These are phyloP conservation scores for Zangia roseola DNA, from an alignment of 768 basidiomycete genomes.

Conservation along the genomic window DNA sequence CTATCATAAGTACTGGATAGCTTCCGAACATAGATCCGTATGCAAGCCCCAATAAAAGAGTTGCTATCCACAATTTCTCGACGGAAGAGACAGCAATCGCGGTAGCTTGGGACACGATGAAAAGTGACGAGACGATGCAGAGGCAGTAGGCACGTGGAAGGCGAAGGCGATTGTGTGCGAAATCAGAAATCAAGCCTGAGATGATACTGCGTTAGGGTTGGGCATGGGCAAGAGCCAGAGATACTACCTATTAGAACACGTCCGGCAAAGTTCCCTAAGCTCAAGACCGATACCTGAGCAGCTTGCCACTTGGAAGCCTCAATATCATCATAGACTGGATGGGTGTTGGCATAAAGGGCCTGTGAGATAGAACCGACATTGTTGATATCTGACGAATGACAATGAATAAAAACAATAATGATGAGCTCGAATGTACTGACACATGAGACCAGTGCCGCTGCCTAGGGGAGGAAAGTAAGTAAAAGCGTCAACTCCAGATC, in stretches of 20 bases:
- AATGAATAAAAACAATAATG: not conserved
- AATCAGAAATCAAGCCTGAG: slow-evolving; percentile 69
- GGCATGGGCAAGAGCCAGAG: not conserved
- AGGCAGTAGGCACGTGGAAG: slow-evolving; percentile 70
- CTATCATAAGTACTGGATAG: slow-evolving; percentile 73
- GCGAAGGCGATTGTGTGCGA: slow-evolving; percentile 50
- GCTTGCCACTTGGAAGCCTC: slow-evolving; percentile 77
- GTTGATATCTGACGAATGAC: slow-evolving; percentile 60
- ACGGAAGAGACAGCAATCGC: slow-evolving; percentile 57
- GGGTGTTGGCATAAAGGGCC: slow-evolving; percentile 59
- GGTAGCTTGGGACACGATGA: slow-evolving; percentile 70
- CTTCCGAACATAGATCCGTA: slow-evolving; percentile 76
- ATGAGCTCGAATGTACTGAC: slow-evolving; percentile 35
- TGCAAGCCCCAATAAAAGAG: slow-evolving; percentile 39
- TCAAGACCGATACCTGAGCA: slow-evolving; percentile 79
- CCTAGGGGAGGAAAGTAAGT: slow-evolving; percentile 38
- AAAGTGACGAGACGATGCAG: slow-evolving; percentile 61
- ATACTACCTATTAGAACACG: slow-evolving; percentile 68
- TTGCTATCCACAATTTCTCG: slow-evolving; percentile 57
- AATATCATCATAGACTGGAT: slow-evolving; percentile 61
- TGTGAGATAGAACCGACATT: slow-evolving; percentile 82
- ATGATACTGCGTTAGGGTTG: not conserved
- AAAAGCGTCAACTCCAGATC: not conserved
- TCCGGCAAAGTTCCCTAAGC: slow-evolving; percentile 77
- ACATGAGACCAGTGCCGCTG: slow-evolving; percentile 76